phyloP scores from a whole-genome alignment of 1,284 basidiomycete genomes.

The Cutaneotrichosporon sp. region DNA sequence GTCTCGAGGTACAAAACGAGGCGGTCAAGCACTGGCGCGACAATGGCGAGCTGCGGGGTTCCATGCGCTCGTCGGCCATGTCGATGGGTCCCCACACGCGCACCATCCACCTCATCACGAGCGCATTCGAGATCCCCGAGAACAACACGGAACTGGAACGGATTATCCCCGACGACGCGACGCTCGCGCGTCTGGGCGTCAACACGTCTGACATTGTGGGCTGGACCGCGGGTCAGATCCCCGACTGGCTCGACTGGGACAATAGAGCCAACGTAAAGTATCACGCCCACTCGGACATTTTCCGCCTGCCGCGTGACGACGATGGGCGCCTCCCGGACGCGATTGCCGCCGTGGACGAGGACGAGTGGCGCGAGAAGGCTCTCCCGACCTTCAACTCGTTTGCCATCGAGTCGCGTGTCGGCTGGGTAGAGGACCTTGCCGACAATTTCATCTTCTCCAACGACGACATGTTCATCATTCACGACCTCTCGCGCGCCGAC shows the following conservation, averaged over 20 bases:
- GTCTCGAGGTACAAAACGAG: conserved; percentile 4
- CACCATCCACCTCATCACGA: conserved; percentile 36
- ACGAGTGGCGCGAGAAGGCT: conserved; percentile 26
- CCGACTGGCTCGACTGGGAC: conserved; percentile 38
- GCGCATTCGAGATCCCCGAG: conserved; percentile 23
- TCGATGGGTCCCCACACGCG: conserved; percentile 20
- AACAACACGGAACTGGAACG: conserved; percentile 1
- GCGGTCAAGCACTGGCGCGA: conserved; percentile 33
- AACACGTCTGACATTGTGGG: background rate
- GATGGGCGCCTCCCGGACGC: conserved; percentile 12
- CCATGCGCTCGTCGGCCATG: conserved; percentile 30
- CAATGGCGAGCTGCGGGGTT: conserved; percentile 41
- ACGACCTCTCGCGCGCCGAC: conserved; percentile 23
- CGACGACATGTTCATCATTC: conserved; percentile 44
- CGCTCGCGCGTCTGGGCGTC: conserved; percentile 1
- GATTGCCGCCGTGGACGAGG: conserved; percentile 19
- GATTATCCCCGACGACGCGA: background rate
- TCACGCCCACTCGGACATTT: conserved; percentile 41
- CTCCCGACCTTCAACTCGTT: conserved; percentile 42
- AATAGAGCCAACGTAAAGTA: conserved; percentile 22
- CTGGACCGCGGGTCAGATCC: conserved; percentile 35
- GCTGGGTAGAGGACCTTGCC: conserved; percentile 28
- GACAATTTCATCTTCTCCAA: conserved; percentile 39
- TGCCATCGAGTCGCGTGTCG: conserved; percentile 34
- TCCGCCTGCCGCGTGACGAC: conserved; percentile 31